phyloP scores from a whole-genome alignment of 2,329 filamentous ascomycete genomes.

The Shiraia bambusicola region DNA sequence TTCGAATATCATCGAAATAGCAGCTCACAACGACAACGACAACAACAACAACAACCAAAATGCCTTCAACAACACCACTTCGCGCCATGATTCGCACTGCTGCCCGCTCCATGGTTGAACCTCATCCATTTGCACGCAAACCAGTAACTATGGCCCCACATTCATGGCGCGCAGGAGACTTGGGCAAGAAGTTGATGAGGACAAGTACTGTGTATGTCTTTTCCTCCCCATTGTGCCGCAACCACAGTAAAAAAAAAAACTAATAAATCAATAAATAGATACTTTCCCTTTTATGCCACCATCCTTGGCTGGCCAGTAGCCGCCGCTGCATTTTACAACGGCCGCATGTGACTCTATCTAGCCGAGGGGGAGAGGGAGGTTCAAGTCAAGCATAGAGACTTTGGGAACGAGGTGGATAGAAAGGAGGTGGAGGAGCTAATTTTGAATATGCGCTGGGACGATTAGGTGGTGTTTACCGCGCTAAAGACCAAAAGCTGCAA shows the following conservation, averaged over 20 bases:
- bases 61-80: conserved; percentile 36
- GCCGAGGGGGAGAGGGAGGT: conserved; percentile 14
- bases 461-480: conserved; percentile 10
- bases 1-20: conserved; percentile 1
- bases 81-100: conserved; percentile 36
- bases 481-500: too few species aligned
- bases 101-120: conserved; percentile 37
- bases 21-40: conserved; percentile 2
- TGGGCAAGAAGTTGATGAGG: conserved; percentile 22
- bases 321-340: conserved; percentile 27
- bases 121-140: conserved; percentile 40
- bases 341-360: conserved; percentile 33
- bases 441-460: conserved; percentile 35
- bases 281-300: conserved; percentile 29
- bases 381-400: background rate
- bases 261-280: conserved; percentile 18
- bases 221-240: background rate
- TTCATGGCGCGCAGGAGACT: conserved; percentile 24
- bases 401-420: conserved; percentile 12
- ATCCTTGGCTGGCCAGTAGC: conserved; percentile 40
- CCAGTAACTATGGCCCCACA: conserved; percentile 28
- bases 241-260: background rate
- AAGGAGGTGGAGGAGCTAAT: conserved; percentile 29
- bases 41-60: conserved; percentile 13
- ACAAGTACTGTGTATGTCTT: conserved; percentile 34